phyloP scores from a whole-genome alignment of 2,329 filamentous ascomycete genomes.

The Aspergillus fijiensis region DNA sequence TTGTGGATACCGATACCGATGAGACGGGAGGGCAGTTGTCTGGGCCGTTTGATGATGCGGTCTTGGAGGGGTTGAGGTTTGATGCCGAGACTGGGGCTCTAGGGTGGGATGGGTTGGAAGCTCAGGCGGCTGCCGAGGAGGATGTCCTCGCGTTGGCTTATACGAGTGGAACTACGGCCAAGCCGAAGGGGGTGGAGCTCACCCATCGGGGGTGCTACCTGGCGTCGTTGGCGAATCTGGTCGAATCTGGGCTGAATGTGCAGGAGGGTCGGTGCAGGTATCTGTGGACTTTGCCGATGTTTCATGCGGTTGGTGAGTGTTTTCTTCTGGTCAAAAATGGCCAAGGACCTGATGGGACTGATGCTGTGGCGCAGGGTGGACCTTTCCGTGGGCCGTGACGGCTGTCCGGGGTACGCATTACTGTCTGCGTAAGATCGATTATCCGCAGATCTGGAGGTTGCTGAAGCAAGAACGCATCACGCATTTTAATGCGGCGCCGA shows the following conservation, averaged over 20 bases:
- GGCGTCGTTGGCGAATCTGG: slow-evolving; percentile 77
- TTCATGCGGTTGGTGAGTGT: slow-evolving; percentile 58
- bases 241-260: slow-evolving; percentile 82
- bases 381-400: slow-evolving; percentile 89
- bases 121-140: slow-evolving; percentile 72
- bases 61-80: slow-evolving; percentile 74
- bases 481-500: slow-evolving; percentile 94
- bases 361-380: slow-evolving; percentile 57
- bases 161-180: slow-evolving; percentile 88
- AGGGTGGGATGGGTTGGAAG: slow-evolving; percentile 76
- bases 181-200: slow-evolving; percentile 89
- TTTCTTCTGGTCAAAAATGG: not conserved
- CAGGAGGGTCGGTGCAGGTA: slow-evolving; percentile 71
- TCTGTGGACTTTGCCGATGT: slow-evolving; percentile 92
- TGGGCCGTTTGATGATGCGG: slow-evolving; percentile 79
- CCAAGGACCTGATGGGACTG: not conserved
- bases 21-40: slow-evolving; percentile 68
- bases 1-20: slow-evolving; percentile 85
- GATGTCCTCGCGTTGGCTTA: slow-evolving; percentile 84
- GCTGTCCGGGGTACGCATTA: slow-evolving; percentile 93
- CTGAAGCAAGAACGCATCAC: slow-evolving; percentile 84
- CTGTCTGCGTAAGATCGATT: slow-evolving; percentile 92
- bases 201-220: slow-evolving; percentile 87
- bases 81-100: slow-evolving; percentile 65
- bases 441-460: slow-evolving; percentile 85